Percentiles rank a stretch among this genome's conserved stretches.
These are phyloP conservation scores for Scedosporium aurantiacum DNA, from an alignment of 2,329 filamentous ascomycete species.

Conservation along the genomic window DNA sequence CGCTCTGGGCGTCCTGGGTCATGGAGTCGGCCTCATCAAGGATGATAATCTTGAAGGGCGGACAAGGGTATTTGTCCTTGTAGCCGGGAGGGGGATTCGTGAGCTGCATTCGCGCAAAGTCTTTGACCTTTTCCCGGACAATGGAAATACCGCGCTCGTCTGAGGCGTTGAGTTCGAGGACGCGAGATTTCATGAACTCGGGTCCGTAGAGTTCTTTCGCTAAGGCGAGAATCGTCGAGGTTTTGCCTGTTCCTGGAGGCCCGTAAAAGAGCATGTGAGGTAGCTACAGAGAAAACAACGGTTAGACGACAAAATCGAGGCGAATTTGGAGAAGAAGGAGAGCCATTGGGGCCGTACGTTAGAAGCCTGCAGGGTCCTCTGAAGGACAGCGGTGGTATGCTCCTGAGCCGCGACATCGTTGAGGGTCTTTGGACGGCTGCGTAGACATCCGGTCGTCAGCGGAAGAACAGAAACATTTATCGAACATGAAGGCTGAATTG, in stretches of 20 bases:
- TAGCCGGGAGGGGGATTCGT: conserved; percentile 66
- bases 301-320: background rate
- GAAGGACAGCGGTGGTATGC: conserved; percentile 86
- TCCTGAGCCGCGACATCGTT: conserved; percentile 96
- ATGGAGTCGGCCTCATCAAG: conserved; percentile 97
- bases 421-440: conserved; percentile 82
- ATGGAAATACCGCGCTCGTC: conserved; percentile 97
- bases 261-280: conserved; percentile 99
- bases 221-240: conserved; percentile 90
- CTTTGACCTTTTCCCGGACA: conserved; percentile 94
- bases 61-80: conserved; percentile 71
- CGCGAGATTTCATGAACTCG: conserved; percentile 80
- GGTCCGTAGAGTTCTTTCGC: conserved; percentile 97
- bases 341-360: conserved; percentile 46
- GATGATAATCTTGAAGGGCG: conserved; percentile 97
- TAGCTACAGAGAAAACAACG: conserved; percentile 40
- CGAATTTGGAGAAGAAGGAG: conserved; percentile 1
- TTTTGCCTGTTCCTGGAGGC: conserved; percentile 94
- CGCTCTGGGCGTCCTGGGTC: conserved; percentile 95
- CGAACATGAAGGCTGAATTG: conserved; percentile 16
- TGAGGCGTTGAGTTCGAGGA: conserved; percentile 98
- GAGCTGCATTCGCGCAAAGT: conserved; percentile 92
- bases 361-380: conserved; percentile 84
- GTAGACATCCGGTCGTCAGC: background rate
- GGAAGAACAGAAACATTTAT: background rate